These are phyloP conservation scores for Gnaphalium uliginosum DNA, from an alignment of 129 eudicot species.

Conservation along the genomic window DNA sequence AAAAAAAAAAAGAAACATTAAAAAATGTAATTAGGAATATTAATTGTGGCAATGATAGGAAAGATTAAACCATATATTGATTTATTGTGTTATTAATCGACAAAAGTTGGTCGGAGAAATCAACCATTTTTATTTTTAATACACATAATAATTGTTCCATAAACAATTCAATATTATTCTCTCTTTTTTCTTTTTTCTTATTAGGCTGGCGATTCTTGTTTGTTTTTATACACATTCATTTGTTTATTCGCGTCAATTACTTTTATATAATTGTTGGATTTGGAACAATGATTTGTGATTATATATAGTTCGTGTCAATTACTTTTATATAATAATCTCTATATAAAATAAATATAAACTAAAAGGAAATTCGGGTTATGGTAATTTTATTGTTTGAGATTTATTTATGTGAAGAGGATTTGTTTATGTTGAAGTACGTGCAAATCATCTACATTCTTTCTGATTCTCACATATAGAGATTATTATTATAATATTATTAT, in stretches of 20 bases:
- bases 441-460: no score
- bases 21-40: slow-evolving; percentile 23
- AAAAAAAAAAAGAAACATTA: not conserved
- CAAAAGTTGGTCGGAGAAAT: slow-evolving; percentile 30
- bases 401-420: no score
- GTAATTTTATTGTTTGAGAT: not conserved
- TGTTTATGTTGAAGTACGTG: no score
- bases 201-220: slow-evolving; percentile 41
- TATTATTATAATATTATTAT: no score
- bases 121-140: slow-evolving; percentile 16
- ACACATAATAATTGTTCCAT: not conserved
- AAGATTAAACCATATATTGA: slow-evolving; percentile 16
- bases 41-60: slow-evolving; percentile 20
- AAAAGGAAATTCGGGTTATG: not conserved
- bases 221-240: not conserved
- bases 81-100: slow-evolving; percentile 12
- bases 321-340: no score
- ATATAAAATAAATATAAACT: no score
- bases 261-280: slow-evolving; percentile 28
- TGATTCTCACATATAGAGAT: no score
- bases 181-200: slow-evolving; percentile 18
- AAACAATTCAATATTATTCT: not conserved
- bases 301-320: no score
- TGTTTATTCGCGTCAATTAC: slow-evolving; percentile 19
- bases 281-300: slow-evolving; percentile 32